These are phyloP conservation scores for Turritis glabra DNA, from an alignment of 345 rosid genomes.

Conservation along the genomic window DNA sequence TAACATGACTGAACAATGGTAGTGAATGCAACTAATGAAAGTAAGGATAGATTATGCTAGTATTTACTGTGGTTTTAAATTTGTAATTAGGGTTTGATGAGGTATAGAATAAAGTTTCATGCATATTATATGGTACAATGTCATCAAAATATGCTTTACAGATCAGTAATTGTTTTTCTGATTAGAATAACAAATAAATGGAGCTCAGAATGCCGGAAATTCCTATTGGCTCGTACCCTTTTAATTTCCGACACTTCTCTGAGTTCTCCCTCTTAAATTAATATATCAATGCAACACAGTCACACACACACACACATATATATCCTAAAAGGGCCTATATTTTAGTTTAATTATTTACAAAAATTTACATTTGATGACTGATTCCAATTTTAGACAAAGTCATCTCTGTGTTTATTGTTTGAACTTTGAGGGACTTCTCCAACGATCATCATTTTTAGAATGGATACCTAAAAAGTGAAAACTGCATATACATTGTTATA, in stretches of 20 bases:
- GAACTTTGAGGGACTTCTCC: not conserved
- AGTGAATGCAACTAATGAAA: not conserved
- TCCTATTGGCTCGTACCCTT: conserved; percentile 34
- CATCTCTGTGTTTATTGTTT: not conserved
- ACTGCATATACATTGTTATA: not conserved
- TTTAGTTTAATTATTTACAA: not conserved
- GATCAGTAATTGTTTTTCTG: no score
- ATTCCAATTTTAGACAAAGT: not conserved
- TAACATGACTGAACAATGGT: not conserved
- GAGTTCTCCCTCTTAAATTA: conserved; percentile 20
- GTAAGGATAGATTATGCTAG: not conserved
- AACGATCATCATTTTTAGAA: conserved; percentile 5
- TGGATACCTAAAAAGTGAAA: not conserved
- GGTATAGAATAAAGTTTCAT: not conserved
- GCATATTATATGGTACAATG: not conserved
- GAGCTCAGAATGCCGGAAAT: conserved; percentile 23
- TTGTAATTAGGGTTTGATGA: not conserved
- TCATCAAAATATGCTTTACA: conserved; percentile 2
- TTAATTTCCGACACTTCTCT: conserved; percentile 28
- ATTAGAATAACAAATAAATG: conserved; percentile 5
- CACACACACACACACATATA: not conserved
- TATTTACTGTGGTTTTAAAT: not conserved
- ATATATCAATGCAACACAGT: conserved; percentile 8
- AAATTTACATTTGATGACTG: not conserved
- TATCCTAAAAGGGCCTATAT: not conserved